These are phyloP conservation scores for Craterostigma plantagineum DNA, from an alignment of 257 asterid genomes.

Conservation along the genomic window DNA sequence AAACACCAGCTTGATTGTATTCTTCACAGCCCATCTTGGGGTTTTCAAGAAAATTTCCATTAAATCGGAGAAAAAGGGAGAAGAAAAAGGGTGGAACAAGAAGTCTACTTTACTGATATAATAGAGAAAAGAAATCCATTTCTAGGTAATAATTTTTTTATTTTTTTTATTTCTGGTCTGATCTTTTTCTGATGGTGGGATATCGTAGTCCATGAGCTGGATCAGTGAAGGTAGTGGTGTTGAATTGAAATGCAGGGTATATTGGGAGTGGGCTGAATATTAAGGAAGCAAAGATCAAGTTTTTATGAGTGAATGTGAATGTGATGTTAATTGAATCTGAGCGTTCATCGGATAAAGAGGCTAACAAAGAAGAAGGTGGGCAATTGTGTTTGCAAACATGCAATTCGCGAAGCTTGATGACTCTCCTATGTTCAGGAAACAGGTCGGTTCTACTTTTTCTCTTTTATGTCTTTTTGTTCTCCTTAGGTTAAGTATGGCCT, in stretches of 20 bases:
- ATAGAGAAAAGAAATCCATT: not conserved
- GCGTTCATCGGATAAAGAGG: conserved; percentile 5
- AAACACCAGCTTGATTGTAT: conserved; percentile 9
- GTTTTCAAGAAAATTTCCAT: conserved; percentile 10
- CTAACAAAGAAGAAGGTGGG: conserved; percentile 5
- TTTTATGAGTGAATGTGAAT: conserved; percentile 13
- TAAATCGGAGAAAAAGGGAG: not conserved
- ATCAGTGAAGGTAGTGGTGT: conserved; percentile 14
- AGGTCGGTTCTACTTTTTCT: conserved; percentile 25
- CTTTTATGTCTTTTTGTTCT: too few species aligned
- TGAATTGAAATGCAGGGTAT: conserved; percentile 15
- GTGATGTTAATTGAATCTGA: conserved; percentile 14
- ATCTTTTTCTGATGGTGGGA: conserved; percentile 13
- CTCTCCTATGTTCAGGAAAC: conserved; percentile 99
- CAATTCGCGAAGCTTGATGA: conserved; percentile 97
- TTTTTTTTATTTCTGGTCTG: conserved; percentile 8
- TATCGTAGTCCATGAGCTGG: conserved; percentile 19
- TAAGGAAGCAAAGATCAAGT: conserved; percentile 26
- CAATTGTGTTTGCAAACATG: conserved; percentile 33
- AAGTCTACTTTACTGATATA: too few species aligned
- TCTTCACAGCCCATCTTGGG: conserved; percentile 10
- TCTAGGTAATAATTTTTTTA: not conserved
- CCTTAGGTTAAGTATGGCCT: not conserved
- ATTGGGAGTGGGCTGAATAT: conserved; percentile 12
- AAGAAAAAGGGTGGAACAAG: too few species aligned